Conservation (phyloP, 192 early-diverging fungal genomes). For the Coemansia sp. region DNA sequence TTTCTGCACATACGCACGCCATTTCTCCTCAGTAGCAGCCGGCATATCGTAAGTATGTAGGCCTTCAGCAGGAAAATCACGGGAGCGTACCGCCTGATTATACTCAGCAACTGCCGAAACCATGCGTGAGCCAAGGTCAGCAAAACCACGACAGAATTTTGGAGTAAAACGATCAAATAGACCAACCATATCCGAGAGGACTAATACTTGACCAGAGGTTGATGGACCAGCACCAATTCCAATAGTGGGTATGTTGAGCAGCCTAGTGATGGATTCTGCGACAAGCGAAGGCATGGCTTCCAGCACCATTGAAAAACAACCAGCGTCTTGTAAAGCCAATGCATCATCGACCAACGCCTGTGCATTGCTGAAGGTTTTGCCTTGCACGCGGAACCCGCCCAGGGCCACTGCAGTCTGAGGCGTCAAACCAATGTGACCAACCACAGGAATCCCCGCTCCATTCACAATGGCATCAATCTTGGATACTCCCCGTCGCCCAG, state of each 20-base stretch:
- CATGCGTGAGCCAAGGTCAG: slow-evolving; percentile 70
- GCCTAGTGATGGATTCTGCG: slow-evolving; percentile 77
- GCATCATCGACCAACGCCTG: slow-evolving; percentile 80
- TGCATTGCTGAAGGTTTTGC: slow-evolving; percentile 79
- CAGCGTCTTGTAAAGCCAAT: slow-evolving; percentile 84
- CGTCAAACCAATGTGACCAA: slow-evolving; percentile 94
- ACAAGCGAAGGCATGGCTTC: slow-evolving; percentile 93
- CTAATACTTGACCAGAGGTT: slow-evolving; percentile 93
- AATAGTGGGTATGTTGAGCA: slow-evolving; percentile 86
- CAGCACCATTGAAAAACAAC: slow-evolving; percentile 86
- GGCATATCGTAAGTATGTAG: slow-evolving; percentile 72
- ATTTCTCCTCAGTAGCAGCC: slow-evolving; percentile 39
- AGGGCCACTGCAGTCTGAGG: slow-evolving; percentile 86
- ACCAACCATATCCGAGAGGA: slow-evolving; percentile 88
- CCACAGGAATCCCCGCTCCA: slow-evolving; percentile 86
- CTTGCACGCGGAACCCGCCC: slow-evolving; percentile 91
- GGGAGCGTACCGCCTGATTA: slow-evolving; percentile 70
- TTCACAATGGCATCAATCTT: slow-evolving; percentile 75
- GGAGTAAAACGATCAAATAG: slow-evolving; percentile 89
- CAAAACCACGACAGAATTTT: slow-evolving; percentile 92
- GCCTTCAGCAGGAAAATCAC: slow-evolving; percentile 71
- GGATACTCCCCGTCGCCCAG: slow-evolving; percentile 79
- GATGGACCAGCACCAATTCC: slow-evolving; percentile 92
- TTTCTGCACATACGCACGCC: slow-evolving; percentile 39
- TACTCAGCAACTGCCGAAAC: slow-evolving; percentile 71